These are phyloP conservation scores for Geotrichum carabidarum DNA, from an alignment of 1,139 yeast species.

Conservation along the genomic window DNA sequence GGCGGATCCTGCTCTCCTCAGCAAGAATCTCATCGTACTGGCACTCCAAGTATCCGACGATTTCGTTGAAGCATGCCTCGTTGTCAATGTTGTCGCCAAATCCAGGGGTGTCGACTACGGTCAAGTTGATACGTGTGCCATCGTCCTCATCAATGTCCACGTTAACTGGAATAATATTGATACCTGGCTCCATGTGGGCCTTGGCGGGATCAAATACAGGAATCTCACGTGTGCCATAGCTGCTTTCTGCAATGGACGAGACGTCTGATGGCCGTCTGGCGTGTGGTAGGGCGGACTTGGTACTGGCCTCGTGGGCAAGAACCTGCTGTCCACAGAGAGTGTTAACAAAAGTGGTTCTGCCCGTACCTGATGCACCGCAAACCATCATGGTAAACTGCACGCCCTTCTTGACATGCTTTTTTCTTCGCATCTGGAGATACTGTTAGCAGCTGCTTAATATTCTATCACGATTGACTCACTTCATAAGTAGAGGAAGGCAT, in stretches of 20 bases:
- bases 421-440: conserved; percentile 43
- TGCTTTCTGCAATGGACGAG: conserved; percentile 6
- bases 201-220: conserved; percentile 37
- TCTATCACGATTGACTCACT: not conserved
- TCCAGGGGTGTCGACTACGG: conserved; percentile 77
- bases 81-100: conserved; percentile 71
- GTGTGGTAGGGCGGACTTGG: not conserved
- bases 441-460: not conserved
- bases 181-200: conserved; percentile 47
- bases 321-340: conserved; percentile 80
- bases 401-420: conserved; percentile 77
- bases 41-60: conserved; percentile 69
- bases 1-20: conserved; percentile 84
- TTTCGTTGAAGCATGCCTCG: conserved; percentile 62
- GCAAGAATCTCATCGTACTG: conserved; percentile 88
- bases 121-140: conserved; percentile 35
- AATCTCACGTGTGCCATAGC: not conserved
- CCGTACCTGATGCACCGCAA: conserved; percentile 68
- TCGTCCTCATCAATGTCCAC: conserved; percentile 40
- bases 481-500: conserved; percentile 9
- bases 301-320: conserved; percentile 36
- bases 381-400: conserved; percentile 74
- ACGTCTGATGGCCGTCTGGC: conserved; percentile 6
- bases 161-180: conserved; percentile 47
- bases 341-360: conserved; percentile 74